Conservation (phyloP, 495 filamentous ascomycete genomes). For the Echria macrotheca region DNA sequence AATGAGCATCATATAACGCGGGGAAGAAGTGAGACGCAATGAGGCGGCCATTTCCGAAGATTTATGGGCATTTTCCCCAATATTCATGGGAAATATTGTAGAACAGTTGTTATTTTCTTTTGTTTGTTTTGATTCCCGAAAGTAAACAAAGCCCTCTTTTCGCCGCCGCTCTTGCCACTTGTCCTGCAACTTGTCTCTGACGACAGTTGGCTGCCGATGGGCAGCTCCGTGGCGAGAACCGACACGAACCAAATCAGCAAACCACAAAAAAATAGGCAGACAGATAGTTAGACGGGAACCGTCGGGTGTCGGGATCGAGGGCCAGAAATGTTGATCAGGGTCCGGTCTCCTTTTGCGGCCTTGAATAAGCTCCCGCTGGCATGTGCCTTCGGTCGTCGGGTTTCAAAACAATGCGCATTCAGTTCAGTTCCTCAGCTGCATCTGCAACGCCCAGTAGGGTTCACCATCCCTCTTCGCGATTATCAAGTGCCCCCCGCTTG, state of each 20-base stretch:
- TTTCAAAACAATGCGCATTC: neutral
- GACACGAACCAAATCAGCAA: neutral
- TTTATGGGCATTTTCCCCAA: neutral
- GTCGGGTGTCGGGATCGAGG: too few relatives aligned
- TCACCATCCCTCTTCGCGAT: neutral
- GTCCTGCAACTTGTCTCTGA: neutral
- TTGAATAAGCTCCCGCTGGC: neutral
- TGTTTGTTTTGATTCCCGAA: conserved; percentile 1
- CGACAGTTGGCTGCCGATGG: neutral
- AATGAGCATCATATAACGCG: too few relatives aligned
- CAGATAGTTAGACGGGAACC: neutral
- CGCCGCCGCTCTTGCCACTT: neutral
- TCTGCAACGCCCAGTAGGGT: neutral
- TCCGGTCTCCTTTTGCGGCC: neutral
- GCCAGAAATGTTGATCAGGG: conserved; percentile 8
- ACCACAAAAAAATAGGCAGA: neutral
- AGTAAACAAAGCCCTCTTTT: conserved; percentile 4
- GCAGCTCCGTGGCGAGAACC: conserved; percentile 2
- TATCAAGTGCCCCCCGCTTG: too few relatives aligned
- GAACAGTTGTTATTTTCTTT: neutral
- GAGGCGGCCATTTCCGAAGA: conserved; percentile 3
- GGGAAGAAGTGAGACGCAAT: too few relatives aligned
- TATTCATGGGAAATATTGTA: neutral
- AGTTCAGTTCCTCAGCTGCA: neutral
- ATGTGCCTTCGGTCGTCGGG: neutral